Base-by-base conservation (phyloP, 768 basidiomycete genomes). In the Psilocybe tampanensis region DNA sequence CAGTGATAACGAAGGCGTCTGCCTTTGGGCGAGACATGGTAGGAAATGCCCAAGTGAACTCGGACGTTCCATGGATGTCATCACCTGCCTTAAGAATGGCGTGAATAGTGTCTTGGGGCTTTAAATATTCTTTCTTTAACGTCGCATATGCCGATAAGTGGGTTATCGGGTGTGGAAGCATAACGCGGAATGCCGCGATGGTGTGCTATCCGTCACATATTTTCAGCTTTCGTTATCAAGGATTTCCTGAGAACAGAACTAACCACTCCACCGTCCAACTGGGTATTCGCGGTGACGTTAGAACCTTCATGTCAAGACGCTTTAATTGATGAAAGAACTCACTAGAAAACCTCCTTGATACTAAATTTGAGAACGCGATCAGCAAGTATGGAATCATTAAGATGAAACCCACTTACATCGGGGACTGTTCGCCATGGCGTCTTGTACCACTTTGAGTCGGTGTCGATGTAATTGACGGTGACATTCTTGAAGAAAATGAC, bases 301-400 rank as follows among this genome's bases (percentile, higher is more conserved):
- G 43, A 32, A 51, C 47, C 22, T 48, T 29, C 44, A 17, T 21
- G 55, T 49, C 29, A 43, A 55, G n/a, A n/a, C n/a, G n/a, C 13
- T 4, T 18, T 33, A 21, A 50, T 23, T 44, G 29, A 36, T 24
- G 21, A 33, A 47, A 42, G n/a, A 15, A 68, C 89, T 74, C 62
- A 92, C 86, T 74, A 94, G 64, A 75, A 93, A 95, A 29, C 91
- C 92, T 39, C 89, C 89, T 75, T 89, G 88, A 64, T 89, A 88
- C 86, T 89, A 48, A 39, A 48, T 45, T 49, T 23, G 12, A n/a
- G 15, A 39, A n/a, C n/a, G 12, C 61, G n/a, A 56, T 61, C 22
- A 59, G 24, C 29, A n/a, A 55, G 18, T 44, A 48, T n/a, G 22
- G 17, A 33, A 21, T 21, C 24, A 44, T 39, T 45, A 50, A 59